Evolutionary conservation across 1,139 yeast genomes (phyloP), one percentile per base, ranked within the genome.

Genomic region (Lodderomyces beijingensis): DNA sequence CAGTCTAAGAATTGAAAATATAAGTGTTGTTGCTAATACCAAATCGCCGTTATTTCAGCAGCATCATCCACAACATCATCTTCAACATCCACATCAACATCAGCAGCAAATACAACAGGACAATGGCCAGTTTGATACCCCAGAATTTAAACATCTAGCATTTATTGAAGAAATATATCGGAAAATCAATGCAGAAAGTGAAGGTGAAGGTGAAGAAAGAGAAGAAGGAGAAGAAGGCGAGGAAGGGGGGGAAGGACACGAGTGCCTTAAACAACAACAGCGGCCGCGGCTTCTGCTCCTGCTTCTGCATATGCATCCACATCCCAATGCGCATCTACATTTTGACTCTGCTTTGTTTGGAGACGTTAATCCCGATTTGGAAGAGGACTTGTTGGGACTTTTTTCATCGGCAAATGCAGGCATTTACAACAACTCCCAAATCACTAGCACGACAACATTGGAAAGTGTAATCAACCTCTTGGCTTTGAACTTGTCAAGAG

Each of bases 331-430:
- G 12, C 27, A 25, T 4, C 18, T 23, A 26, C 23, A 27, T 16
- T 73, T 84, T 46, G 94, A 83, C 49, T 78, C 77, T 15, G 83
- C 93, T 2, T 69, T 87, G 47, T 87, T 85, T 57, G 89, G 95
- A 26, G 94, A 84, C 49, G 74, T 82, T 18, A 72, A 73, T 44
- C 73, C 81, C 6, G 58, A 74, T 27, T 49, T 81, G 25, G 89
- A 82, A 44, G 84, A 79, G 37, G 62, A 69, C 30, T 60, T 81
- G 7, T 53, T 79, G 35, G 81, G 82, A 3, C 62, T 76, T 21
- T 70, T 74, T 35, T 68, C 75, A 15, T 71, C 69, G 40, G 65
- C 74, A 5, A 64, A 76, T 31, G 68, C 80, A 18, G 89, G 88
- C 1, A 69, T 78, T 27, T 79, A 76, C 50, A 73, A 74, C 44